Conservation (phyloP, 1,284 basidiomycete genomes). For the Cutaneotrichosporon sp. region DNA sequence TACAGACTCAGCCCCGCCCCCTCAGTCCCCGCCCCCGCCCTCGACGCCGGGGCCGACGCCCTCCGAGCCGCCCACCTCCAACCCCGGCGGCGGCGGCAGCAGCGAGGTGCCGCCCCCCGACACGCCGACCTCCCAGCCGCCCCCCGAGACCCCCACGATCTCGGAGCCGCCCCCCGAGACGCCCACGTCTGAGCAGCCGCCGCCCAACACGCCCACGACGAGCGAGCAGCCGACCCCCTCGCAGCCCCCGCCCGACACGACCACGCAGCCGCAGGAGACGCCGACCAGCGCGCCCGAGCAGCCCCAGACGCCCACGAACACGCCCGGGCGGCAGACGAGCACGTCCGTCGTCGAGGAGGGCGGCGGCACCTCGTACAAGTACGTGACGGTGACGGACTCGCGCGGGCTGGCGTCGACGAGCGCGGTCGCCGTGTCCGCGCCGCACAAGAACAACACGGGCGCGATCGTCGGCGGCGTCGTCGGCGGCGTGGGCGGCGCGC, state of each 20-base stretch:
- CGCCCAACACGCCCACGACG: neutral
- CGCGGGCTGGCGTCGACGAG: neutral
- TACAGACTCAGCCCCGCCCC: neutral
- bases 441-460: neutral
- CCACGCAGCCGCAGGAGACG: neutral
- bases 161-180: neutral
- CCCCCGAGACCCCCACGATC: neutral
- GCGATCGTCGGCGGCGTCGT: conserved; percentile 53
- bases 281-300: neutral
- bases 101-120: neutral
- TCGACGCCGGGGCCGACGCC: neutral
- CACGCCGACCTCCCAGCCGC: neutral
- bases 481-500: conserved; percentile 48
- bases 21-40: neutral
- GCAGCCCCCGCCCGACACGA: neutral
- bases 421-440: neutral
- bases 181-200: neutral
- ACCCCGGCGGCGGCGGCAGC: neutral
- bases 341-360: neutral
- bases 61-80: neutral
- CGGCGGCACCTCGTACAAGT: conserved; percentile 2
- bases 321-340: too few species aligned
- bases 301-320: too few species aligned
- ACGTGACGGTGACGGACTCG: neutral
- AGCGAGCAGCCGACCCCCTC: neutral